These are phyloP conservation scores for Psidium guajava DNA, from an alignment of 345 rosid genomes.

Conservation along the genomic window DNA sequence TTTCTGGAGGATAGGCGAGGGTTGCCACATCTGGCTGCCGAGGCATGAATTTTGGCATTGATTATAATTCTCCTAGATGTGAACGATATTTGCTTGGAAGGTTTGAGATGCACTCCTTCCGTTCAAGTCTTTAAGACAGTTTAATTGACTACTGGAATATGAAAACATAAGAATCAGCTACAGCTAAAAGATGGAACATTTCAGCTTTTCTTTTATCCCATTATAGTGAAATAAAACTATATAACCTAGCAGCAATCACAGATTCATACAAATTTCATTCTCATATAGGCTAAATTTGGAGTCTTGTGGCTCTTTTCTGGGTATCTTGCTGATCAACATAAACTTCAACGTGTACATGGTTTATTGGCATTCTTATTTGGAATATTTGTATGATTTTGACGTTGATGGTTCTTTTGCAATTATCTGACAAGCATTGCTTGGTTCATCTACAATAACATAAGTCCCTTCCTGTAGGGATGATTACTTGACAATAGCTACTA, in stretches of 20 bases:
- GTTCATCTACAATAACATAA: not conserved
- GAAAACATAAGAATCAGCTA: not conserved
- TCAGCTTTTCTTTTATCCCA: not conserved
- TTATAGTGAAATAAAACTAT: not conserved
- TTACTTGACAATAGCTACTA: constrained; percentile 83
- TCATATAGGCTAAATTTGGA: not conserved
- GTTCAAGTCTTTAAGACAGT: not conserved
- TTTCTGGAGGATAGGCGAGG: not conserved
- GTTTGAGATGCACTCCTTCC: not conserved
- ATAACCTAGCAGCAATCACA: not conserved
- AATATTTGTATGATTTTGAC: constrained; percentile 9
- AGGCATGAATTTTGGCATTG: not conserved
- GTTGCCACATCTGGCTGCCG: not conserved
- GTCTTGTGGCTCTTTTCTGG: not conserved
- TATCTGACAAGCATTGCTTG: not conserved
- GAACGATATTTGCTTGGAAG: not conserved
- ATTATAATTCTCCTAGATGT: not conserved
- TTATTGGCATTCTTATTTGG: not conserved
- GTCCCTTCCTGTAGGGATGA: constrained; percentile 41
- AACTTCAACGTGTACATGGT: not conserved
- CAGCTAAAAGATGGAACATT: not conserved
- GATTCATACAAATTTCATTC: not conserved
- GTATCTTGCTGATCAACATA: not conserved
- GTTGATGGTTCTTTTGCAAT: not conserved
- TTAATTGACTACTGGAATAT: not conserved